Evolutionary conservation across 2,329 filamentous ascomycete species (phyloP), one percentile per base, ranked within the genome.

Genomic region (Epicoccum sorghinum): DNA sequence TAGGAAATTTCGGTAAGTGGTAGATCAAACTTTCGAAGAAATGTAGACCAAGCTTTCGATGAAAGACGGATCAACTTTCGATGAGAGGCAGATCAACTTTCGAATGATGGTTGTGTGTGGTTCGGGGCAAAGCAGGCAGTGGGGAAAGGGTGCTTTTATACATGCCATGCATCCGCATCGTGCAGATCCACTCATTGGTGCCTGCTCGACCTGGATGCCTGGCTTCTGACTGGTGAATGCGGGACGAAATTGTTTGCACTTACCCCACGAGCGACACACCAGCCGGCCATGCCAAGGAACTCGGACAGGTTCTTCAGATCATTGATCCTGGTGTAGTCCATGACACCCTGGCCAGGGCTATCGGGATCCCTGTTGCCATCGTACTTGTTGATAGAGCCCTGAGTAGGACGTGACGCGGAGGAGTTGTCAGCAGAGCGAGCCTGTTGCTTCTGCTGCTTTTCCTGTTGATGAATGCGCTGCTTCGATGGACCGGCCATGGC

Each of bases 401-500:
- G 61, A 12, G 67, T 67, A 3, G 63, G 58, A 35, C 60, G 61
- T 29, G 70, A 71, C 13, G 55, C 57, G n/a, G 60, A 62, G 3
- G 67, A 67, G 47, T 68, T 59, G 25, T 59, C 55, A 24, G 66
- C 64, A 29, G 70, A 73, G 42, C 59, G 61, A 24, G 66, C 53
- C 36, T 49, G 47, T 45, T 47, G 40, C 36, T 46, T 36, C 25
- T 54, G 29, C 24, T 54, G 46, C 43, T 66, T 55, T 43, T 67
- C 64, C 64, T 76, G 66, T 18, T 60, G 56, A 49, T 71, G 59
- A 9, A 65, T 66, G 38, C 67, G 71, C 39, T 66, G 65, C 68
- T 75, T 77, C 1, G 64, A 40, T 39, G 75, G 64, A 36, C 72
- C 73, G 22, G 64, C 74, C 77, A 79, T 79, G 36, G 49, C 59